A percentile compares a stretch with the other conserved stretches of the same genome.
phyloP scores from a whole-genome alignment of 495 filamentous ascomycete genomes.

The Tuber magnatum region DNA sequence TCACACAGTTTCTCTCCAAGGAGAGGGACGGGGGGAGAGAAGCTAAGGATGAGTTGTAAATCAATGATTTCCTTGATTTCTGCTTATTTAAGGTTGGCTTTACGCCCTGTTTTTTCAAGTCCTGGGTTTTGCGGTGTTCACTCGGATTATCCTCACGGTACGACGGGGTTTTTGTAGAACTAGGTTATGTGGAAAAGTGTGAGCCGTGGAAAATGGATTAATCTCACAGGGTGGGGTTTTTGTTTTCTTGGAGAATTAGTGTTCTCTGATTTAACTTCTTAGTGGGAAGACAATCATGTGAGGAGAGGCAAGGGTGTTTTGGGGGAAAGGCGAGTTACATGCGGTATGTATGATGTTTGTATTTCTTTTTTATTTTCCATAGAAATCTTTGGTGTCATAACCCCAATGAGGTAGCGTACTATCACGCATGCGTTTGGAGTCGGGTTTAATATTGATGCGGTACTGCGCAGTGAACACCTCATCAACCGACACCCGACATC shows the following conservation, averaged over 20 bases:
- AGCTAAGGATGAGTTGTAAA: conserved; percentile 25
- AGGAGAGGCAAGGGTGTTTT: neutral
- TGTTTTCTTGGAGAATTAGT: neutral
- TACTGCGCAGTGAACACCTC: too few relatives aligned
- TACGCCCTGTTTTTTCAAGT: conserved; percentile 5
- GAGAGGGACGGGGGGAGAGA: conserved; percentile 39
- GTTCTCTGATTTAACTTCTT: neutral
- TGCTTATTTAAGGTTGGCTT: conserved; percentile 5
- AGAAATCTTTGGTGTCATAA: too few relatives aligned
- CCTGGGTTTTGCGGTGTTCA: neutral
- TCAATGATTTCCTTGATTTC: conserved; percentile 9
- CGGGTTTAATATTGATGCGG: too few relatives aligned
- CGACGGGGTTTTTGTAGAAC: neutral
- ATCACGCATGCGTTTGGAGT: too few relatives aligned
- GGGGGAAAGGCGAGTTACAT: neutral
- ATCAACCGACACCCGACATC: too few relatives aligned
- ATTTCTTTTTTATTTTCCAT: too few relatives aligned
- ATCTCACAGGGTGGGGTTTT: neutral
- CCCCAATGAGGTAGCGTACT: too few relatives aligned
- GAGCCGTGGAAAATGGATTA: neutral
- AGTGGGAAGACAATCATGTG: neutral
- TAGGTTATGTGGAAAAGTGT: neutral
- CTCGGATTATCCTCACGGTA: neutral
- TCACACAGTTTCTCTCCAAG: conserved; percentile 62
- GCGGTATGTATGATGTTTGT: too few relatives aligned